Evolutionary conservation across 2,329 filamentous ascomycete genomes (phyloP).

Genomic region (Phialophora chinensis): DNA sequence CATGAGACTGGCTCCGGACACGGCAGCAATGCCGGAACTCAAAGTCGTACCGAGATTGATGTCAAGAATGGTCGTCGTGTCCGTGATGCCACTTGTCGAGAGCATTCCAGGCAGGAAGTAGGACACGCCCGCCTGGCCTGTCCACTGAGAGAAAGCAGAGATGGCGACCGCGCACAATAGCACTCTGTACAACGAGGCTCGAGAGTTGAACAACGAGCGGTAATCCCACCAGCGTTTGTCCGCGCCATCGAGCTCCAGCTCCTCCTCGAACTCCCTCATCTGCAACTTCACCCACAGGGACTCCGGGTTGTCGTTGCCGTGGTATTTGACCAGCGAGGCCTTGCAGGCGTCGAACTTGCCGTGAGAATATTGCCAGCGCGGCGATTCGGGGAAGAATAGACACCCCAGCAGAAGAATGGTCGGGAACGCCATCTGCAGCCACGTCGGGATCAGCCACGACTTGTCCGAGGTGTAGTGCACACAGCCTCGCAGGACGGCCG

Average conservation of each 20-base stretch:
- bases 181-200: not conserved
- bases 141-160: not conserved
- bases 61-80: slow-evolving; percentile 45
- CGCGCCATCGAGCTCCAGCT: not conserved
- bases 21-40: slow-evolving; percentile 50
- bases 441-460: not conserved
- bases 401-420: slow-evolving; percentile 9
- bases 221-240: slow-evolving; percentile 13
- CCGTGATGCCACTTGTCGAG: slow-evolving; percentile 46
- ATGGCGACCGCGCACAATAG: not conserved
- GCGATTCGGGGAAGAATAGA: slow-evolving; percentile 55
- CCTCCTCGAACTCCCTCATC: slow-evolving; percentile 40
- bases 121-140: slow-evolving; percentile 37
- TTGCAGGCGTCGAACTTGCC: slow-evolving; percentile 63
- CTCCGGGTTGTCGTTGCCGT: slow-evolving; percentile 56
- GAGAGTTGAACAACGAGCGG: slow-evolving; percentile 11
- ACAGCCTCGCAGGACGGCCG: slow-evolving; percentile 5
- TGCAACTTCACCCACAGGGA: slow-evolving; percentile 41
- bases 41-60: slow-evolving; percentile 53
- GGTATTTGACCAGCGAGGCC: slow-evolving; percentile 62
- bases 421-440: slow-evolving; percentile 52
- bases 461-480: slow-evolving; percentile 8
- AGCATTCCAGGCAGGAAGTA: slow-evolving; percentile 48
- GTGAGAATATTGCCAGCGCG: slow-evolving; percentile 44
- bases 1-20: slow-evolving; percentile 54